phyloP scores from a whole-genome alignment of 208 protist genomes.

The Trypanosoma mega region DNA sequence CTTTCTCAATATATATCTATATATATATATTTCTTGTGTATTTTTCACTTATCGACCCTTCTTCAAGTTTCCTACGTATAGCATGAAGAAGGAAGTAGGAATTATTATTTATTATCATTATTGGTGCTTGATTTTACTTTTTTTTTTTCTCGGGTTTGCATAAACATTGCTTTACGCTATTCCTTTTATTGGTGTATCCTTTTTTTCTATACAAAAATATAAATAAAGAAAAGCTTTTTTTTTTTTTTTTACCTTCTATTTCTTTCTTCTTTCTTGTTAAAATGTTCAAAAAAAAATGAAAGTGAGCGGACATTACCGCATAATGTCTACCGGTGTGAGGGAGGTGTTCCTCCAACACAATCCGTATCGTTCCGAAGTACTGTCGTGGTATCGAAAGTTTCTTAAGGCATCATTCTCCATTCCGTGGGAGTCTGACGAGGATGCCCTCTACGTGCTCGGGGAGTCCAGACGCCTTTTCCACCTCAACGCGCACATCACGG shows the following conservation, averaged over 20 bases:
- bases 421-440: conserved; percentile 78
- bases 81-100: too few relatives aligned
- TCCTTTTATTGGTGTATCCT: background rate
- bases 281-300: background rate
- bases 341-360: conserved; percentile 37
- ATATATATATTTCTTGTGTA: too few relatives aligned
- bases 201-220: background rate
- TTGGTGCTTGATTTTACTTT: too few relatives aligned
- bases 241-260: conserved; percentile 8
- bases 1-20: too few relatives aligned
- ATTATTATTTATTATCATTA: too few relatives aligned
- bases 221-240: too few relatives aligned
- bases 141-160: background rate
- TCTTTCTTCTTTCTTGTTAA: background rate
- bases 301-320: background rate
- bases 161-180: background rate
- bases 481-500: conserved; percentile 56
- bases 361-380: conserved; percentile 58
- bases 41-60: too few relatives aligned
- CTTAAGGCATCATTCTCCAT: conserved; percentile 78
- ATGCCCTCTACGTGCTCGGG: conserved; percentile 84
- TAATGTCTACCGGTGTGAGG: conserved; percentile 12
- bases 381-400: conserved; percentile 85
- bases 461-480: conserved; percentile 79
- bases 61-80: too few relatives aligned